Base-by-base conservation (phyloP, 192 early-diverging fungal genomes). In the Coemansia sp. region DNA sequence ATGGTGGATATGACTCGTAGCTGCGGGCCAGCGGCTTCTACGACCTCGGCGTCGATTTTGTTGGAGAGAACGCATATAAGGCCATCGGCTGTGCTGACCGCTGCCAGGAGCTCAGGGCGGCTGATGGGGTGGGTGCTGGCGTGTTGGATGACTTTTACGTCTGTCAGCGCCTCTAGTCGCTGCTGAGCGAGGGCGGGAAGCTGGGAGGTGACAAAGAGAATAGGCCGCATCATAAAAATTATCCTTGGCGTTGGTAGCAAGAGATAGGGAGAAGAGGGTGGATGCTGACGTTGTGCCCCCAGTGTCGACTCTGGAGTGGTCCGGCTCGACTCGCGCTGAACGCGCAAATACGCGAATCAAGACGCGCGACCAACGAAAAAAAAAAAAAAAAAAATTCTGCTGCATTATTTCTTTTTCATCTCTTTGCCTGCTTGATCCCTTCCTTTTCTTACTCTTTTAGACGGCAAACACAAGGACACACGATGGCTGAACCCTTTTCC, bases 1-100 rank as follows among this genome's bases (percentile, higher is more conserved):
- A 90, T 79, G 0, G 93, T 95, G 3, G 92, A 92, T 0, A 95
- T 77, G 0, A 89, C 85, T 53, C 87, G 88, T 28, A 93, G 80
- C 36, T 77, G 77, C 0, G 84, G 76, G 9, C 88, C 89, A 47
- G 90, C 90, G 0, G 86, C 83, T 34, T 86, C 73, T 25, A 94
- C 65, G 3, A 92, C 41, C 65, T 92, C 90, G 2, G 58, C 56
- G 68, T 94, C 90, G 37, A 95, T 84, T 31, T 86, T 88, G 39
- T 95, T 90, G 0, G 89, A 86, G 36, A 94, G 72, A 43, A 92
- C 76, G 68, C 87, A 88, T 8, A 91, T 36, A 41, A 91, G 74
- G 2, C 86, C 89, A 28, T 87, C 75, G 1, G 86, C 86, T 42
- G 69, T 82, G 55, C 50, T 3, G 16, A 72, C 79, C 8, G 70